Conservation (phyloP, 176 grass and related monocot genomes). For the Aegilops tauschii region DNA sequence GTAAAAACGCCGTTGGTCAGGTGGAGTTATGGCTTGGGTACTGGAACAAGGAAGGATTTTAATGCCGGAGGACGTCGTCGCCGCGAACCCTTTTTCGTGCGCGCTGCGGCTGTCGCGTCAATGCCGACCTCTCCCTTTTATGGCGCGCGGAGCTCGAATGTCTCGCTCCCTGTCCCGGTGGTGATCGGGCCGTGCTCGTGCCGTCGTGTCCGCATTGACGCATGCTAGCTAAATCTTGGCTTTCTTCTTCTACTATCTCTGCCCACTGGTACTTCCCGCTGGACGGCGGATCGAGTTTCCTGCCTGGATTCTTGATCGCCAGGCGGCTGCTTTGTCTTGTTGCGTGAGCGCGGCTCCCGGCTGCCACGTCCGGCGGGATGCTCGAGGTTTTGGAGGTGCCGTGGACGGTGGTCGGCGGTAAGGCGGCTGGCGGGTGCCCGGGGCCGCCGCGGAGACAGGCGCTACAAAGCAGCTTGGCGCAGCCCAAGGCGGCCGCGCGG, state of each 20-base stretch:
- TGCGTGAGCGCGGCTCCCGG: background rate
- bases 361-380: background rate
- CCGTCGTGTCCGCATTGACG: background rate
- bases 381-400: constrained; percentile 4
- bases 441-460: background rate
- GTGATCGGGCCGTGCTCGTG: background rate
- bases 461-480: constrained; percentile 6
- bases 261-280: background rate
- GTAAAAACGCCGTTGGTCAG: background rate
- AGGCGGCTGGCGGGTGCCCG: background rate
- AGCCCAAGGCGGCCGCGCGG: constrained; percentile 33
- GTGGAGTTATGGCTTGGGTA: background rate
- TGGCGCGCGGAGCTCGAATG: constrained; percentile 8
- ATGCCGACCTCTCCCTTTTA: background rate
- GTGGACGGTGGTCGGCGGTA: constrained; percentile 3
- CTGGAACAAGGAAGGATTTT: background rate
- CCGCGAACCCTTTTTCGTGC: background rate
- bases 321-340: background rate
- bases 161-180: background rate
- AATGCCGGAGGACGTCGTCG: background rate
- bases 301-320: background rate
- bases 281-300: background rate
- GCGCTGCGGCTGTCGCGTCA: constrained; percentile 4
- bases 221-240: background rate
- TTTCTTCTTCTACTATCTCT: background rate